A percentile compares a stretch with the other conserved stretches of the same genome.
phyloP scores from a whole-genome alignment of 2,329 filamentous ascomycete species.

The Sarocladium brachiariae region DNA sequence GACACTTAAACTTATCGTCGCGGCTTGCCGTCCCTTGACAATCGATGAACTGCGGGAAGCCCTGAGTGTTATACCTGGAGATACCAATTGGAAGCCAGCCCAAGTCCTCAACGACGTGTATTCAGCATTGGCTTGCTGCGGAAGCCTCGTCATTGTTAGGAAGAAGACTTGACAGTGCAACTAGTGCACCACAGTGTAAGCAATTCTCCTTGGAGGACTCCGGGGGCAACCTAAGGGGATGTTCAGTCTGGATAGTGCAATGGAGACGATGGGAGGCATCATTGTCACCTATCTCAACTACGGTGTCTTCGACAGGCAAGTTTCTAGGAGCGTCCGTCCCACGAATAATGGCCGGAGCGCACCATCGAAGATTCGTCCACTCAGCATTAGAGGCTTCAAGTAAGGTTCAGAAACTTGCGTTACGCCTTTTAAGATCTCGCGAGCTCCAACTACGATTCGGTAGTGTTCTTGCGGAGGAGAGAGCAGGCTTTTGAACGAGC shows the following conservation, averaged over 20 bases:
- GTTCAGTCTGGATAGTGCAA: neutral
- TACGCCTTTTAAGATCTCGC: too few relatives aligned
- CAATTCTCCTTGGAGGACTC: neutral
- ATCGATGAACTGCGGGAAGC: neutral
- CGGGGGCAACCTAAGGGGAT: neutral
- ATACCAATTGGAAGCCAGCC: neutral
- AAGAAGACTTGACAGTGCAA: neutral
- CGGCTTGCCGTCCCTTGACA: neutral
- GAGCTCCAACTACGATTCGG: too few relatives aligned
- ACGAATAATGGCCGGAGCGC: too few relatives aligned
- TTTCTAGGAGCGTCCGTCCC: too few relatives aligned
- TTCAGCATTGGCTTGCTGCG: neutral
- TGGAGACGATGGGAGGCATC: neutral
- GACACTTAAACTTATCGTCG: neutral
- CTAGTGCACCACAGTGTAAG: neutral
- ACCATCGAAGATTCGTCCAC: too few relatives aligned
- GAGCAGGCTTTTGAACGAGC: too few relatives aligned
- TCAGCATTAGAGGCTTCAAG: too few relatives aligned
- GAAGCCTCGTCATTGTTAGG: neutral
- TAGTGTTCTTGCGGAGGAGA: too few relatives aligned
- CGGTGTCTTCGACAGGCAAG: too few relatives aligned
- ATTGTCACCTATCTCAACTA: neutral
- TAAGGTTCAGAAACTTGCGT: too few relatives aligned
- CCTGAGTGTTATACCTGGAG: neutral
- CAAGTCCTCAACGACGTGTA: neutral